Evolutionary conservation across 2,329 filamentous ascomycete genomes (phyloP).

Genomic region (Aspergillus caelatus): DNA sequence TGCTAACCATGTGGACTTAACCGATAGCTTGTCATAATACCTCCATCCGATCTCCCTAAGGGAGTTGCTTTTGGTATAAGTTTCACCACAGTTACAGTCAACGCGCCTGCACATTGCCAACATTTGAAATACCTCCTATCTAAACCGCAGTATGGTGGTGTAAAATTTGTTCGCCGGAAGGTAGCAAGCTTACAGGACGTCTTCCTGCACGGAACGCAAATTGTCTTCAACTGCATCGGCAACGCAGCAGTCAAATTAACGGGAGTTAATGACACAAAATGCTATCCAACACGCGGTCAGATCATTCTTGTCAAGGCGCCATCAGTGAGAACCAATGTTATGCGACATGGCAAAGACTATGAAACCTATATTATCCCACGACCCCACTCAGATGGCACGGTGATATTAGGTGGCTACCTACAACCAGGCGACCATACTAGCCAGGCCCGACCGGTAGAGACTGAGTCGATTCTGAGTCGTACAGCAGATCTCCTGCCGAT

Average conservation of each 20-base stretch:
- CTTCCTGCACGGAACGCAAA: neutral
- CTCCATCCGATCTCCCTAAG: constrained; percentile 12
- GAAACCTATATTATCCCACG: constrained; percentile 48
- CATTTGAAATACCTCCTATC: constrained; percentile 27
- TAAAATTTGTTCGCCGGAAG: constrained; percentile 10
- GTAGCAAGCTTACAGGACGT: neutral
- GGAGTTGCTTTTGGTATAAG: constrained; percentile 40
- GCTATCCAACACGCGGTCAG: constrained; percentile 47
- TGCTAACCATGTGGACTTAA: neutral
- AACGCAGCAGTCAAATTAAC: constrained; percentile 37
- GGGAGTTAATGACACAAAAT: constrained; percentile 43
- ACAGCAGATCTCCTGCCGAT: constrained; percentile 36
- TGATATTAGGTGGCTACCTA: constrained; percentile 44
- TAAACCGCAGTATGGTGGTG: constrained; percentile 7
- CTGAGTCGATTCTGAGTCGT: constrained; percentile 42
- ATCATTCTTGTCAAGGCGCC: constrained; percentile 42
- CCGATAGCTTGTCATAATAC: constrained; percentile 1
- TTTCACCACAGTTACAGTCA: constrained; percentile 43
- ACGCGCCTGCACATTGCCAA: constrained; percentile 43
- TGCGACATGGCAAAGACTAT: constrained; percentile 44
- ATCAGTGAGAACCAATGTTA: constrained; percentile 37
- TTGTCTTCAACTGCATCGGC: constrained; percentile 28
- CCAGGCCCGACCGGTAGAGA: constrained; percentile 33
- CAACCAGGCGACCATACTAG: constrained; percentile 15
- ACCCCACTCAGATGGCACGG: constrained; percentile 39